Evolutionary conservation across 2,329 filamentous ascomycete genomes (phyloP).

Genomic region (Diaporthe sp.): DNA sequence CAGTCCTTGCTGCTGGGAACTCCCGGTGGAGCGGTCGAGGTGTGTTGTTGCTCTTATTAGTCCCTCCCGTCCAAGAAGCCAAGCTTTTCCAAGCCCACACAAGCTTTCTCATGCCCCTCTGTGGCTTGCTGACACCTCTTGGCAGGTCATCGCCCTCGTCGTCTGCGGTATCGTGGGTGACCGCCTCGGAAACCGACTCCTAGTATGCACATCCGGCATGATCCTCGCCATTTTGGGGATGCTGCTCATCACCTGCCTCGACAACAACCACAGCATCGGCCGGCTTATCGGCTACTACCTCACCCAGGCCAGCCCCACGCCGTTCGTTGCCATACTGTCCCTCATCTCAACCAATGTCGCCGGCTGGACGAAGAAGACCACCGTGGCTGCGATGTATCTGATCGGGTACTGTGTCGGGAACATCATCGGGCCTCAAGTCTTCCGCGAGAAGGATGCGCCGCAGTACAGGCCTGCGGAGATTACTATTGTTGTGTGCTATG

Average conservation of each 20-base stretch:
- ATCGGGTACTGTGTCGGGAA: conserved; percentile 68
- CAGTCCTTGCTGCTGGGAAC: conserved; percentile 75
- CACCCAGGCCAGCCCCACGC: conserved; percentile 70
- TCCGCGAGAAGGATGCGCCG: conserved; percentile 68
- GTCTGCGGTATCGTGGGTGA: conserved; percentile 65
- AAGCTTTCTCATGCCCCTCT: conserved; percentile 64
- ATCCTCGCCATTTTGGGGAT: conserved; percentile 70
- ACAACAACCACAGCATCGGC: conserved; percentile 69
- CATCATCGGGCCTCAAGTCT: conserved; percentile 68
- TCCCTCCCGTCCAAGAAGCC: not conserved
- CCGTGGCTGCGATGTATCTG: conserved; percentile 67
- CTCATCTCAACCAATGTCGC: conserved; percentile 75
- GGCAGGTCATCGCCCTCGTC: conserved; percentile 47
- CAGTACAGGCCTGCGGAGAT: conserved; percentile 75
- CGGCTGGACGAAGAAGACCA: conserved; percentile 71
- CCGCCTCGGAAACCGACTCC: conserved; percentile 67
- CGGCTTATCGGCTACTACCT: conserved; percentile 76
- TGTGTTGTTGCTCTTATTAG: conserved; percentile 54
- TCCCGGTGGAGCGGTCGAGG: conserved; percentile 75
- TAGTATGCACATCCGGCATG: conserved; percentile 67
- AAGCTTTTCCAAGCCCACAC: conserved; percentile 45
- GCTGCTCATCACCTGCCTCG: conserved; percentile 74
- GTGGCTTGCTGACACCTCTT: conserved; percentile 40
- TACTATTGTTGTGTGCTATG: conserved; percentile 72
- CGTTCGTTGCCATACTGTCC: conserved; percentile 75